These are phyloP conservation scores for Hericium rajendrae DNA, from an alignment of 768 basidiomycete species.

Conservation along the genomic window DNA sequence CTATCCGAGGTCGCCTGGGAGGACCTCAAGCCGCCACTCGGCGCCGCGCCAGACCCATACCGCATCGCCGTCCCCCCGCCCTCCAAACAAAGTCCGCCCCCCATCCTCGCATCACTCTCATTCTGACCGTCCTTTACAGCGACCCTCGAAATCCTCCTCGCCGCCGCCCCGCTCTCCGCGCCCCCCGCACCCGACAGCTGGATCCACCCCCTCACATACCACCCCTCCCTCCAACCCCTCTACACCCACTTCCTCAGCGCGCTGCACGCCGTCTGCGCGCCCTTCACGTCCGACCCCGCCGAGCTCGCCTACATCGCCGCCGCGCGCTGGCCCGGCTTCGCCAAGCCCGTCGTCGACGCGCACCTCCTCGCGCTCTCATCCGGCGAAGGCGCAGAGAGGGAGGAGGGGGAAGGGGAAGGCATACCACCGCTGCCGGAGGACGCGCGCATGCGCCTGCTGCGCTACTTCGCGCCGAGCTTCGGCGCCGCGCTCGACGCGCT, in stretches of 20 bases:
- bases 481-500: slow-evolving; percentile 54
- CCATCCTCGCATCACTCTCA: background rate
- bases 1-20: slow-evolving; percentile 63
- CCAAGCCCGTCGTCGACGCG: slow-evolving; percentile 52
- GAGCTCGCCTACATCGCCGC: slow-evolving; percentile 71
- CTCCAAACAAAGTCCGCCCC: slow-evolving; percentile 44
- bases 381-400: background rate
- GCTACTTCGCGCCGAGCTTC: slow-evolving; percentile 54
- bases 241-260: slow-evolving; percentile 55
- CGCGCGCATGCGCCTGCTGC: slow-evolving; percentile 54
- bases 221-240: slow-evolving; percentile 45
- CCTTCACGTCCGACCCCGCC: slow-evolving; percentile 55
- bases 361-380: background rate
- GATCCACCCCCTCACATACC: slow-evolving; percentile 30
- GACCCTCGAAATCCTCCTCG: slow-evolving; percentile 27
- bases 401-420: background rate
- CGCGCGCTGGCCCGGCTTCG: slow-evolving; percentile 75
- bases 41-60: slow-evolving; percentile 66
- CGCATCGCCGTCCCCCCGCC: slow-evolving; percentile 46
- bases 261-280: slow-evolving; percentile 50
- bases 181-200: slow-evolving; percentile 2
- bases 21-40: slow-evolving; percentile 57
- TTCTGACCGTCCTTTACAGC: slow-evolving; percentile 16
- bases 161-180: slow-evolving; percentile 24
- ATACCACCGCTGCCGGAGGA: slow-evolving; percentile 21